Evolutionary conservation across 305 asterid species (phyloP).

Genomic region (Andrographis paniculata): DNA sequence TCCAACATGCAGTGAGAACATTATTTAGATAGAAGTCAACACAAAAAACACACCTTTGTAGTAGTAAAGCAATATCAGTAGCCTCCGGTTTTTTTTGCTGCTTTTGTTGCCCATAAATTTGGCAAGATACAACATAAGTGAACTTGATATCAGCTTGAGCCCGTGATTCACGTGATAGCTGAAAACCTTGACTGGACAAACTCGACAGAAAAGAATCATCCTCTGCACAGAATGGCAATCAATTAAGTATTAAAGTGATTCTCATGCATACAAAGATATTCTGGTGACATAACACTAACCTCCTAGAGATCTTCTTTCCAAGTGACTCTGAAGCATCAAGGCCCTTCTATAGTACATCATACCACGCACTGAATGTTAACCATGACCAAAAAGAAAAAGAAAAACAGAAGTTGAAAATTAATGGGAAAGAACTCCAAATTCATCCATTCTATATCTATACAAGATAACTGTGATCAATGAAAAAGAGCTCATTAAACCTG

Average conservation of each 20-base stretch:
- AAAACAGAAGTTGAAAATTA: conserved; percentile 13
- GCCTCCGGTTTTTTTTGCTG: conserved; percentile 94
- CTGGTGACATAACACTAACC: conserved; percentile 36
- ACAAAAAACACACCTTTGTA: conserved; percentile 54
- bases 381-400: conserved; percentile 15
- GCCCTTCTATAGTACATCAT: conserved; percentile 99
- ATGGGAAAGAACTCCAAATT: conserved; percentile 9
- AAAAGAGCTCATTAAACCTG: conserved; percentile 44
- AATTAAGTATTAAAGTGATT: conserved; percentile 18
- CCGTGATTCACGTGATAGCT: conserved; percentile 83
- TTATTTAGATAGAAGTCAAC: conserved; percentile 6
- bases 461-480: conserved; percentile 6
- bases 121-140: conserved; percentile 95
- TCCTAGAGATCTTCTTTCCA: conserved; percentile 77
- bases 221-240: conserved; percentile 29
- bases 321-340: conserved; percentile 83
- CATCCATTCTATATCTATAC: conserved; percentile 1
- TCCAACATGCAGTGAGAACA: conserved; percentile 7
- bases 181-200: conserved; percentile 63
- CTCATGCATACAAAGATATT: conserved; percentile 12
- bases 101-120: conserved; percentile 98
- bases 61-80: conserved; percentile 80
- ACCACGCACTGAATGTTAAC: conserved; percentile 70
- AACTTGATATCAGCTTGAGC: conserved; percentile 98
- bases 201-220: conserved; percentile 43